A percentile compares a stretch with the other conserved stretches of the same genome.
These are phyloP conservation scores for Citrus trifoliata DNA, from an alignment of 345 rosid genomes.

Conservation along the genomic window DNA sequence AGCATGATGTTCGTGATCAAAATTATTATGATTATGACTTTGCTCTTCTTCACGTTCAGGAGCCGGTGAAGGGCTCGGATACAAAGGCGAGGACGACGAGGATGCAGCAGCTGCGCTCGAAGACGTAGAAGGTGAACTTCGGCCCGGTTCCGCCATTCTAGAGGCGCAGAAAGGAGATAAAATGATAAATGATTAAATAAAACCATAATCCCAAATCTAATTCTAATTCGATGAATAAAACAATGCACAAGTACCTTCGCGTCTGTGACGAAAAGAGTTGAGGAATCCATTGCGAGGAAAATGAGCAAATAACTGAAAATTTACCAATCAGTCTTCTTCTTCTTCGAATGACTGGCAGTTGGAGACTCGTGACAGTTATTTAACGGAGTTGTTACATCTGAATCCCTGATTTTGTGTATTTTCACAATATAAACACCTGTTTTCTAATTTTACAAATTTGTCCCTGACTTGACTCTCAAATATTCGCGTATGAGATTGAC, in stretches of 20 bases:
- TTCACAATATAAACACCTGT: no score
- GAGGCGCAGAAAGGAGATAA: not conserved
- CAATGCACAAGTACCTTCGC: not conserved
- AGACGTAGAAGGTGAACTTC: slow-evolving; percentile 31
- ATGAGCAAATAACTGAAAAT: slow-evolving; percentile 5
- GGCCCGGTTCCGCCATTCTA: slow-evolving; percentile 53
- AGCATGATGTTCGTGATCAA: slow-evolving; percentile 20
- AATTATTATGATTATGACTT: slow-evolving; percentile 22
- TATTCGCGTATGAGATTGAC: no score
- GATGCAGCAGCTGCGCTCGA: slow-evolving; percentile 16
- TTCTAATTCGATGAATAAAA: slow-evolving; percentile 7
- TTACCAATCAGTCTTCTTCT: slow-evolving; percentile 35
- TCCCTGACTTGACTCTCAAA: no score
- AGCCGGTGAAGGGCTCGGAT: slow-evolving; percentile 27
- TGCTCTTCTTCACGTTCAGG: slow-evolving; percentile 55
- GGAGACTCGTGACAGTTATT: not conserved
- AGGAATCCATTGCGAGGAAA: slow-evolving; percentile 29
- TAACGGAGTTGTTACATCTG: not conserved
- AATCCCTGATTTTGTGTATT: not conserved
- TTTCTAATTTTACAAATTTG: no score
- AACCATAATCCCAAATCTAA: not conserved
- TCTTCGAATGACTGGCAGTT: slow-evolving; percentile 30
- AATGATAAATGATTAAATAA: slow-evolving; percentile 14
- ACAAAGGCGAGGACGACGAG: slow-evolving; percentile 5
- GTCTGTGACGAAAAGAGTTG: slow-evolving; percentile 12